Conservation (phyloP, 768 basidiomycete species). For the Dendrothele bispora region DNA sequence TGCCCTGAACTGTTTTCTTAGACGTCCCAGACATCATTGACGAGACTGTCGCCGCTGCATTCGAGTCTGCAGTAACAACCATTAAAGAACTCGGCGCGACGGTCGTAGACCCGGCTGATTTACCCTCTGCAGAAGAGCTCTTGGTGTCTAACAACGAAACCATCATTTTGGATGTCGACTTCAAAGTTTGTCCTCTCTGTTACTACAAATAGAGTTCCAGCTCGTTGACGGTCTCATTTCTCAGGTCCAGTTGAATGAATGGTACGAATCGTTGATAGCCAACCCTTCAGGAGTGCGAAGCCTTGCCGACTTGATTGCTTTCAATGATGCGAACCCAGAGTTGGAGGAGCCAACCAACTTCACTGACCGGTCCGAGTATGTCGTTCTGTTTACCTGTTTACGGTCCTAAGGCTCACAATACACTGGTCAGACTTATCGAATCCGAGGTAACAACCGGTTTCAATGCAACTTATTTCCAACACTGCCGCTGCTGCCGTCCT, state of each 20-base stretch:
- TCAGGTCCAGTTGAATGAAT: slow-evolving; percentile 53
- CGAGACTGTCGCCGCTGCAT: slow-evolving; percentile 22
- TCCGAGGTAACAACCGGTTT: slow-evolving; percentile 40
- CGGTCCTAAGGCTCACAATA: background rate
- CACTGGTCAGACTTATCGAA: slow-evolving; percentile 29
- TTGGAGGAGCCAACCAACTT: slow-evolving; percentile 45
- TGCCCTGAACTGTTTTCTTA: slow-evolving; percentile 43
- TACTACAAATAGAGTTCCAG: background rate
- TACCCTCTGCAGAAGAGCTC: slow-evolving; percentile 55
- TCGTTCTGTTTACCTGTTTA: slow-evolving; percentile 6
- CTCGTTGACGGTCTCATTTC: slow-evolving; percentile 15
- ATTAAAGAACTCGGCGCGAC: slow-evolving; percentile 44
- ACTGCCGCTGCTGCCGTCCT: slow-evolving; percentile 35
- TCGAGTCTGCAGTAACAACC: slow-evolving; percentile 37
- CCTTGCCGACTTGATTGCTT: slow-evolving; percentile 59
- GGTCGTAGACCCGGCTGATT: slow-evolving; percentile 62
- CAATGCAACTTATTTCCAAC: slow-evolving; percentile 39
- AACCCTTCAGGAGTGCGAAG: slow-evolving; percentile 57
- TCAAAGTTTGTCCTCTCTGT: slow-evolving; percentile 43
- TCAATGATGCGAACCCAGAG: slow-evolving; percentile 52
- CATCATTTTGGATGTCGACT: slow-evolving; percentile 51
- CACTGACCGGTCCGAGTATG: slow-evolving; percentile 35
- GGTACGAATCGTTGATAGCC: slow-evolving; percentile 42
- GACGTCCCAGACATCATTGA: slow-evolving; percentile 29
- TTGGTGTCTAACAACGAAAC: slow-evolving; percentile 50